A percentile compares a stretch with the other conserved stretches of the same genome.
Conservation (phyloP, 768 basidiomycete genomes). For the Pleurotus djamor region DNA sequence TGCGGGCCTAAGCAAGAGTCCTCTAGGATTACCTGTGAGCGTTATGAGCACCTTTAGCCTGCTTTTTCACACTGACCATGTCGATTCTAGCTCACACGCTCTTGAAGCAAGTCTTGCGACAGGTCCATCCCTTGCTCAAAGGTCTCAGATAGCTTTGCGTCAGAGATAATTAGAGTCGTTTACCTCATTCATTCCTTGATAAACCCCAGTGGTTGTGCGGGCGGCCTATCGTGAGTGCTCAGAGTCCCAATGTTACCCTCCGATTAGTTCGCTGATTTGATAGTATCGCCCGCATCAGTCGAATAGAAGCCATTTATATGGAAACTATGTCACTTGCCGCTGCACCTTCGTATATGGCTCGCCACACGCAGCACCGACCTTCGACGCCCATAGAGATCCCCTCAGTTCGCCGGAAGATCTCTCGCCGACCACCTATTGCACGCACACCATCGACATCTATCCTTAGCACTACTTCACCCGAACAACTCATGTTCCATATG, state of each 20-base stretch:
- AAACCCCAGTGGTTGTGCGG: background rate
- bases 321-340: background rate
- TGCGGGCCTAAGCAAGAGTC: background rate
- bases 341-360: conserved; percentile 6
- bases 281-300: background rate
- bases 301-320: background rate
- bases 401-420: conserved; percentile 21
- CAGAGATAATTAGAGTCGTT: background rate
- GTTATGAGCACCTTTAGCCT: background rate
- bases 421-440: conserved; percentile 23
- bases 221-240: background rate
- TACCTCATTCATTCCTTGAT: background rate
- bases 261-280: conserved; percentile 1
- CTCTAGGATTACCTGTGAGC: background rate
- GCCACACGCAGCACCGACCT: conserved; percentile 18
- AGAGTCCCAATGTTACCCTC: background rate
- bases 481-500: conserved; percentile 8
- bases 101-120: background rate
- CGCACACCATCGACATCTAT: conserved; percentile 41
- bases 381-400: conserved; percentile 49
- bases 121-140: background rate
- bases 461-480: conserved; percentile 54
- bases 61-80: background rate
- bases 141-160: background rate
- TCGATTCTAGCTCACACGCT: background rate